A percentile compares a stretch with the other conserved stretches of the same genome.
These are phyloP conservation scores for Spathaspora jeffriesii DNA, from an alignment of 1,139 yeast species.

Conservation along the genomic window DNA sequence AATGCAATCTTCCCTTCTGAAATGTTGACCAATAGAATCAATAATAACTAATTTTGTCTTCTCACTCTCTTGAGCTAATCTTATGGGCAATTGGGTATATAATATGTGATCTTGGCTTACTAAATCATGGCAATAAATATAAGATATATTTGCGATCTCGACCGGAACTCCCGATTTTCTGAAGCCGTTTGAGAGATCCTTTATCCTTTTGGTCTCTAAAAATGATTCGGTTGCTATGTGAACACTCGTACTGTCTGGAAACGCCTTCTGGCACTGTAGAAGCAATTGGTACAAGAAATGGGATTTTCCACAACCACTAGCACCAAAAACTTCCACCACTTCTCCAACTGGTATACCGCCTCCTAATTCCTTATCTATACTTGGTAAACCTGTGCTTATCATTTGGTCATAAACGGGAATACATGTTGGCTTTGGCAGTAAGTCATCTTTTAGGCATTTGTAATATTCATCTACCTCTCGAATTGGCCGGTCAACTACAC, in stretches of 20 bases:
- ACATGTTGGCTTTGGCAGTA: conserved; percentile 11
- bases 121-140: conserved; percentile 66
- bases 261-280: conserved; percentile 53
- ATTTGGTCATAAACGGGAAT: conserved; percentile 7
- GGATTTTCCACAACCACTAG: conserved; percentile 84
- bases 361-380: conserved; percentile 55
- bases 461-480: conserved; percentile 46
- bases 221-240: conserved; percentile 79
- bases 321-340: conserved; percentile 82
- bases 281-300: conserved; percentile 71
- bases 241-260: conserved; percentile 29
- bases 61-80: conserved; percentile 39
- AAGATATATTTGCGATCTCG: conserved; percentile 50
- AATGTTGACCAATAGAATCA: conserved; percentile 88
- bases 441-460: conserved; percentile 8
- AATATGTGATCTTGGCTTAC: conserved; percentile 77
- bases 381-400: conserved; percentile 61
- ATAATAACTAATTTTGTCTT: conserved; percentile 58
- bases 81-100: conserved; percentile 66
- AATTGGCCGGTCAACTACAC: conserved; percentile 45
- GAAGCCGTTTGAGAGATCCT: conserved; percentile 21
- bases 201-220: conserved; percentile 63
- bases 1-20: conserved; percentile 62
- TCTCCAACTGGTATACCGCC: conserved; percentile 73
- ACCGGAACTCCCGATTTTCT: conserved; percentile 15